Evolutionary conservation across 1,139 yeast genomes (phyloP).

Genomic region (Candida sp.): DNA sequence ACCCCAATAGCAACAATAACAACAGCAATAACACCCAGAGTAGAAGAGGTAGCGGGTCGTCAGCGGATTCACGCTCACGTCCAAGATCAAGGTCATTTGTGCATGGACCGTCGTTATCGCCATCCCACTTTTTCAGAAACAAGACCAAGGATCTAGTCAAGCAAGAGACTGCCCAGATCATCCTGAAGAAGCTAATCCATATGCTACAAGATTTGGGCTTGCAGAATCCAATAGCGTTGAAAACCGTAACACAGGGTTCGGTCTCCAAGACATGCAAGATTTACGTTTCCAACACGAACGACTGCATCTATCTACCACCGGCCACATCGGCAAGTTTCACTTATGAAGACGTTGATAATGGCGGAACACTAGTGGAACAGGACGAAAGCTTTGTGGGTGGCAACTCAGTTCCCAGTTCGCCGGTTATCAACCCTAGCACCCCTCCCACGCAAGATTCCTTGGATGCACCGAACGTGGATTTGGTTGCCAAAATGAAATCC

Average conservation of each 20-base stretch:
- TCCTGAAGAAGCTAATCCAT: conserved; percentile 37
- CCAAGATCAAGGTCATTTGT: conserved; percentile 7
- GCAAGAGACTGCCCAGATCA: conserved; percentile 41
- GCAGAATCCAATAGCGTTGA: conserved; percentile 44
- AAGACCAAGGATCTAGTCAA: conserved; percentile 44
- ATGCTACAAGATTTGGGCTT: conserved; percentile 44
- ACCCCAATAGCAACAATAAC: neutral
- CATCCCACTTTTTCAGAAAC: conserved; percentile 11
- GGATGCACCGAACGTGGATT: neutral
- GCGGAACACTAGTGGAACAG: conserved; percentile 23
- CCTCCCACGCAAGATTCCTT: neutral
- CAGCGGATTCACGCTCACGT: conserved; percentile 11
- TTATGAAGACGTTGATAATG: conserved; percentile 51
- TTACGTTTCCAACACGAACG: conserved; percentile 45
- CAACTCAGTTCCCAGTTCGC: neutral
- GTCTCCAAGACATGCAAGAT: conserved; percentile 32
- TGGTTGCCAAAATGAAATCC: conserved; percentile 12
- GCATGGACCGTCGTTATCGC: conserved; percentile 10
- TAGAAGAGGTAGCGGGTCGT: neutral
- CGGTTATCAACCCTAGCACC: neutral
- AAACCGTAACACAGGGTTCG: conserved; percentile 26
- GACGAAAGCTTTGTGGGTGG: neutral
- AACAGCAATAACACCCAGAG: neutral
- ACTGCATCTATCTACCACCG: conserved; percentile 47
- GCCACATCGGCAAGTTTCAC: conserved; percentile 47